Conservation (phyloP, 192 early-diverging fungal genomes). For the Entophlyctis luteolus region DNA sequence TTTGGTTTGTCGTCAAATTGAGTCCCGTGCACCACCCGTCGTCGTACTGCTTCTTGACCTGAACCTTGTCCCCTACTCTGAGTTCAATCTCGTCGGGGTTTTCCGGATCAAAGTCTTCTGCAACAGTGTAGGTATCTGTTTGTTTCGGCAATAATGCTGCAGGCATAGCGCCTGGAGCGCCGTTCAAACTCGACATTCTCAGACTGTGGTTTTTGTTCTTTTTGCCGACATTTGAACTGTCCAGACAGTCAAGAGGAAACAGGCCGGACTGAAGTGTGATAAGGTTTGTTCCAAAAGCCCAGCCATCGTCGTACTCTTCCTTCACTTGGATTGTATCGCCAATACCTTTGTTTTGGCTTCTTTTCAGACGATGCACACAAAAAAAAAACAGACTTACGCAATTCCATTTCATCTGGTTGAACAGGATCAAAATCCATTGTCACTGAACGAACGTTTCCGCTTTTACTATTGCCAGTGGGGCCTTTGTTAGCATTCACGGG, state of each 20-base stretch:
- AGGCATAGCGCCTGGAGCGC: not conserved
- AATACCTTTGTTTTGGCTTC: too few species aligned
- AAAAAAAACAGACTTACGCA: too few species aligned
- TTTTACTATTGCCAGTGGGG: not conserved
- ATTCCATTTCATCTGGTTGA: conserved; percentile 13
- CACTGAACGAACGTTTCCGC: not conserved
- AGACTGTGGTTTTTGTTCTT: conserved; percentile 5
- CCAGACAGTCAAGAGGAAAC: conserved; percentile 16
- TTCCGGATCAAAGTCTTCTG: not conserved
- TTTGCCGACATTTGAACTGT: not conserved
- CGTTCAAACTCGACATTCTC: conserved; percentile 5
- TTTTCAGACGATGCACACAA: too few species aligned
- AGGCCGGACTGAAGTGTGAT: not conserved
- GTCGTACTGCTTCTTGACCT: conserved; percentile 6
- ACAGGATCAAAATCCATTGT: not conserved
- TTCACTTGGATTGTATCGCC: conserved; percentile 11
- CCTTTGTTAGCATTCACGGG: not conserved
- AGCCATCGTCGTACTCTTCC: conserved; percentile 12
- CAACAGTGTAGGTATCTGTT: not conserved
- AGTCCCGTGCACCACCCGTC: conserved; percentile 7
- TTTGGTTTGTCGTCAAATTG: conserved; percentile 5
- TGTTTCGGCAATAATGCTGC: not conserved
- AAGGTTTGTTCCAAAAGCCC: not conserved
- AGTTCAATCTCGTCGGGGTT: not conserved
- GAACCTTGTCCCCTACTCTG: not conserved